Percentiles rank a stretch among this genome's conserved stretches.
phyloP scores from a whole-genome alignment of 2,329 filamentous ascomycete genomes.

The Rhynchosporium secalis region DNA sequence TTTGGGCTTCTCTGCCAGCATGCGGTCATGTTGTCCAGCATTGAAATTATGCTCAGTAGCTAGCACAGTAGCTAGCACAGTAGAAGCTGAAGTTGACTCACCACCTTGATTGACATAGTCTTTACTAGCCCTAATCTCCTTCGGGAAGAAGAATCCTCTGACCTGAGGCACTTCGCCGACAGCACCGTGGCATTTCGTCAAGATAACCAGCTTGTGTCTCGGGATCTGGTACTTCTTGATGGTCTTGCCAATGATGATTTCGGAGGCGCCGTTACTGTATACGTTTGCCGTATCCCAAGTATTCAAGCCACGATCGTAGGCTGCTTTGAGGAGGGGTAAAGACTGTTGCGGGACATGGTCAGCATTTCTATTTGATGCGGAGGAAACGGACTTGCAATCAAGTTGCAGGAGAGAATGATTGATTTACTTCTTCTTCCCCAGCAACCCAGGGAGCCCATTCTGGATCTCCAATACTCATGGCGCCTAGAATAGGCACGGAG shows the following conservation, averaged over 20 bases:
- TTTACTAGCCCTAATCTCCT: conserved; percentile 46
- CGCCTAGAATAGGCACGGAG: conserved; percentile 63
- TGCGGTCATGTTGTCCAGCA: neutral
- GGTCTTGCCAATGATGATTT: conserved; percentile 57
- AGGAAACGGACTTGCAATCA: neutral
- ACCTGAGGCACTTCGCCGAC: conserved; percentile 48
- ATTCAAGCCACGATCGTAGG: conserved; percentile 63
- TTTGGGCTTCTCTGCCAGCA: neutral
- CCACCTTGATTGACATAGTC: conserved; percentile 50
- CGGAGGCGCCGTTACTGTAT: conserved; percentile 57
- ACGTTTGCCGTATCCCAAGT: conserved; percentile 58
- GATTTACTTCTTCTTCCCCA: conserved; percentile 52
- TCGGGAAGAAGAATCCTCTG: conserved; percentile 37
- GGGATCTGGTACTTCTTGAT: conserved; percentile 60
- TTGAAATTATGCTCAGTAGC: neutral
- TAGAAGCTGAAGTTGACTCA: conserved; percentile 27
- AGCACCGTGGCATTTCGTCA: conserved; percentile 55
- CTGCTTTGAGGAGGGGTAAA: conserved; percentile 61
- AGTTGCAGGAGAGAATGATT: neutral
- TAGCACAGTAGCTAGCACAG: no score
- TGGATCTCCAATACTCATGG: conserved; percentile 60
- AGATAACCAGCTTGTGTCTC: conserved; percentile 56
- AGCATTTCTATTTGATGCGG: neutral
- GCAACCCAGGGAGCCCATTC: conserved; percentile 57
- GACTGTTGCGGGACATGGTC: conserved; percentile 38